Evolutionary conservation across 208 protist genomes (phyloP), one percentile per base, ranked within the genome.

Genomic region (Trypanosoma boissoni): DNA sequence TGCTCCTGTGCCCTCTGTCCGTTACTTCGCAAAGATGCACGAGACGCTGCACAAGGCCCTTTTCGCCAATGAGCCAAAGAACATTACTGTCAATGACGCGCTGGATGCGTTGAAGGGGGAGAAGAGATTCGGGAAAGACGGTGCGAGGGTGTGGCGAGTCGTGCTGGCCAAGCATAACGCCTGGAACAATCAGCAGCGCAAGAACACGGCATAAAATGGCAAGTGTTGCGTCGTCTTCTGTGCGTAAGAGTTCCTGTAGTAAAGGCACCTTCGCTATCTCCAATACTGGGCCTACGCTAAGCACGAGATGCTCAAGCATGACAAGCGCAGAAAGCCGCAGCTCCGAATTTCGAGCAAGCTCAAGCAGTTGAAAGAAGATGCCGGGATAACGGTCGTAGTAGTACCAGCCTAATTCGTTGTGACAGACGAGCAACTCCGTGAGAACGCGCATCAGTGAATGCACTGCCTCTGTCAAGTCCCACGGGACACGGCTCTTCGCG

Each of bases 31-130:
- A 82, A n/a, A 93, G 56, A n/a, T 14, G 37, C 37, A 90, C 74
- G 12, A 93, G 62, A 4, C 73, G 72, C 53, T 76, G 46, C 6
- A 88, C 63, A 14, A 93, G 54, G 7, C 65, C 65, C 27, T 68
- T 52, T 56, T 81, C 78, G 20, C 76, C 76, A n/a, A 84, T 68
- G 20, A 94, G 57, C 80, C 80, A 91, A 18, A 89, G 72, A 48
- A 88, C 81, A 56, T 94, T 94, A 66, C 81, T 89, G 58, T 89
- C 87, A 37, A 94, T 67, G 1, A 94, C 74, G 2, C 81, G 78
- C 69, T 94, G 81, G 58, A 88, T 72, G 34, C 76, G 78, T 26
- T 74, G 65, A 39, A 86, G 74, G 31, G 79, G 72, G 14, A 68
- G 39, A 21, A 91, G 51, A 18, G 51, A 66, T 45, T 94, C 80